These are phyloP conservation scores for Trichocladium uniseriatum DNA, from an alignment of 495 filamentous ascomycete genomes.

Conservation along the genomic window DNA sequence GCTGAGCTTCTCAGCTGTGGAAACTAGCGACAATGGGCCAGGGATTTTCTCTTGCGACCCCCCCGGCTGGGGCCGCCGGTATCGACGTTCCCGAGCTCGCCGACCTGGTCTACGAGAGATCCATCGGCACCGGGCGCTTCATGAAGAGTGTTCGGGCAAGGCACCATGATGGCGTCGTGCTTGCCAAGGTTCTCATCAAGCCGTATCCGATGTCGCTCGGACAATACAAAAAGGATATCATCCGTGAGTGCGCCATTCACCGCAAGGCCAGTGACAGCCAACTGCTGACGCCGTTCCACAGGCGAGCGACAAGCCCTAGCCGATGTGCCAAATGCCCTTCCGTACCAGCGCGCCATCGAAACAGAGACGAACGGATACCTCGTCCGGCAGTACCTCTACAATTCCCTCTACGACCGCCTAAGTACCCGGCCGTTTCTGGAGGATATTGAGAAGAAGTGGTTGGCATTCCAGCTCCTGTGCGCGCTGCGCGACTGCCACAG, in stretches of 20 bases:
- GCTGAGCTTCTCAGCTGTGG: conserved; percentile 2
- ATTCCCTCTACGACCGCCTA: conserved; percentile 93
- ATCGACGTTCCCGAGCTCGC: conserved; percentile 90
- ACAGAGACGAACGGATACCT: conserved; percentile 86
- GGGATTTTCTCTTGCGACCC: conserved; percentile 84
- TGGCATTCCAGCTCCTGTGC: conserved; percentile 91
- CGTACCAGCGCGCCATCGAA: conserved; percentile 82
- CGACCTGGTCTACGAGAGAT: conserved; percentile 84
- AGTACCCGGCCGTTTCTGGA: conserved; percentile 96
- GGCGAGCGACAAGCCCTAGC: conserved; percentile 71
- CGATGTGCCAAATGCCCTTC: conserved; percentile 83
- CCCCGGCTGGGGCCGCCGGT: conserved; percentile 80
- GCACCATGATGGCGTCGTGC: conserved; percentile 78
- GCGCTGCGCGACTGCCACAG: conserved; percentile 87
- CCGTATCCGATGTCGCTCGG: conserved; percentile 72
- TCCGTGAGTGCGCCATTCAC: conserved; percentile 45
- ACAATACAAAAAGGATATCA: conserved; percentile 63
- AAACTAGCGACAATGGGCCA: conserved; percentile 67
- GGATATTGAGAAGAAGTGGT: conserved; percentile 97
- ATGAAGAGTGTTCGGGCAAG: conserved; percentile 93
- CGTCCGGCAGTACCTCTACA: conserved; percentile 92
- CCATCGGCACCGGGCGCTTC: conserved; percentile 86
- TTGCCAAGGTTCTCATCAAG: conserved; percentile 92
- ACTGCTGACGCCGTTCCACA: conserved; percentile 28
- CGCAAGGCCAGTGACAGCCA: not conserved